Evolutionary conservation across 2,329 filamentous ascomycete species (phyloP).

Genomic region (Cladosporium oxysporum): DNA sequence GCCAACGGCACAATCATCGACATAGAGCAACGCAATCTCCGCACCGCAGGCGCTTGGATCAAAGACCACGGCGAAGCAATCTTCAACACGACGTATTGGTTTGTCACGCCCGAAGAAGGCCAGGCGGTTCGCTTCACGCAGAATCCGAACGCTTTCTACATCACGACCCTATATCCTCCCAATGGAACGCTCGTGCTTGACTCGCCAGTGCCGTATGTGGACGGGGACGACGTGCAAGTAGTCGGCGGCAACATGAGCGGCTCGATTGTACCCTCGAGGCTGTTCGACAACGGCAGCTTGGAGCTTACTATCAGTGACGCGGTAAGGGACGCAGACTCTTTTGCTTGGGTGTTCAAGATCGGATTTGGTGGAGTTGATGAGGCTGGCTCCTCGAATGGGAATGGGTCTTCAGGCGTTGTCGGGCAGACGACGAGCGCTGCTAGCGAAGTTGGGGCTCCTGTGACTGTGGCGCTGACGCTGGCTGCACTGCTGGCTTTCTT

Average conservation of each 20-base stretch:
- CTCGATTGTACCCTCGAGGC: constrained; percentile 31
- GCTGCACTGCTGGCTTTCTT: background rate
- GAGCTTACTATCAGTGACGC: constrained; percentile 38
- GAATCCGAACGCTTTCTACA: constrained; percentile 56
- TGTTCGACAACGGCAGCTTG: constrained; percentile 36
- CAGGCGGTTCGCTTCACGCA: constrained; percentile 54
- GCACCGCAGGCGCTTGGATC: constrained; percentile 58
- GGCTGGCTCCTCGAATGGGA: background rate
- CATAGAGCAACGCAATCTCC: constrained; percentile 50
- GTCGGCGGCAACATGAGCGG: constrained; percentile 41
- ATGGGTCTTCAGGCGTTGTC: constrained; percentile 1
- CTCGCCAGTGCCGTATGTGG: constrained; percentile 49
- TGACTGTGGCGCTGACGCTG: background rate
- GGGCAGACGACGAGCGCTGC: constrained; percentile 16
- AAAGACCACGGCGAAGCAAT: constrained; percentile 56
- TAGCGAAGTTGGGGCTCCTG: background rate
- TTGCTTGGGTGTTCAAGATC: constrained; percentile 50
- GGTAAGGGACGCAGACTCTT: constrained; percentile 40
- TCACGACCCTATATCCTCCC: constrained; percentile 49
- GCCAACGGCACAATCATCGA: constrained; percentile 57
- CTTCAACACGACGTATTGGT: constrained; percentile 60
- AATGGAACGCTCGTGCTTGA: constrained; percentile 44
- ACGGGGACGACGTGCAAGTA: constrained; percentile 51
- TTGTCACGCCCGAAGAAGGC: constrained; percentile 48
- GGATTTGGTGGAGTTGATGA: constrained; percentile 27